Percentiles rank a stretch among this genome's conserved stretches.
Evolutionary conservation across 2,329 filamentous ascomycete species (phyloP).

Genomic region (Ascosphaera acerosa): DNA sequence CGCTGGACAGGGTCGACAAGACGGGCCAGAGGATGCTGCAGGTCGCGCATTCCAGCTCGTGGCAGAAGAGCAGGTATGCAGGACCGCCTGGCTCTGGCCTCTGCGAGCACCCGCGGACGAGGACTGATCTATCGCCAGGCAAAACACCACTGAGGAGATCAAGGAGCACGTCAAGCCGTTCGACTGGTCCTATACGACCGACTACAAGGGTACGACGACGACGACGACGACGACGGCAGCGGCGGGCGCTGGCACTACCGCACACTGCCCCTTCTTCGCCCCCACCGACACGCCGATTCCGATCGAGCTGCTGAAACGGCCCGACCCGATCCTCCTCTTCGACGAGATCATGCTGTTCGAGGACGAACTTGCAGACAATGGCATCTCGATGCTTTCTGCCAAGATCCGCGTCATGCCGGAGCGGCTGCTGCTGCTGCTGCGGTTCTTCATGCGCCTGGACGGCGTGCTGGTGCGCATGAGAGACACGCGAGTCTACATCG

Average conservation of each 20-base stretch:
- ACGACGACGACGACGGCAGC: neutral
- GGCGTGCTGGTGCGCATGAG: constrained; percentile 67
- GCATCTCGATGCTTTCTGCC: constrained; percentile 68
- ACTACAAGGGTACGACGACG: constrained; percentile 49
- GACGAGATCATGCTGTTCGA: constrained; percentile 93
- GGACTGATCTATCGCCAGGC: constrained; percentile 28
- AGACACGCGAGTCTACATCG: constrained; percentile 78
- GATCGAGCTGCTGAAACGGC: constrained; percentile 59
- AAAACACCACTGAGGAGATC: constrained; percentile 60
- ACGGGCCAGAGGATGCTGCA: constrained; percentile 75
- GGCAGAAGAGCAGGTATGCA: constrained; percentile 40
- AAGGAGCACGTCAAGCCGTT: constrained; percentile 88
- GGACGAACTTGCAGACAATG: constrained; percentile 93
- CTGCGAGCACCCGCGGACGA: constrained; percentile 16
- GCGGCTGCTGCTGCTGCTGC: constrained; percentile 56
- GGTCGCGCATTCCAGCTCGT: constrained; percentile 77
- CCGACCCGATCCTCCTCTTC: constrained; percentile 88
- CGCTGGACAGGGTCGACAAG: constrained; percentile 80
- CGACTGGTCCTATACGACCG: constrained; percentile 92
- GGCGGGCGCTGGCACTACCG: constrained; percentile 10
- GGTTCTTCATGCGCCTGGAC: constrained; percentile 84
- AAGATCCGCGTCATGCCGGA: constrained; percentile 87
- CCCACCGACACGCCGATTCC: constrained; percentile 38
- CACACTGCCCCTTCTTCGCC: constrained; percentile 15
- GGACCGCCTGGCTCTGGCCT: constrained; percentile 7